phyloP scores from a whole-genome alignment of 495 filamentous ascomycete genomes.

The Cenococcum geophilum region DNA sequence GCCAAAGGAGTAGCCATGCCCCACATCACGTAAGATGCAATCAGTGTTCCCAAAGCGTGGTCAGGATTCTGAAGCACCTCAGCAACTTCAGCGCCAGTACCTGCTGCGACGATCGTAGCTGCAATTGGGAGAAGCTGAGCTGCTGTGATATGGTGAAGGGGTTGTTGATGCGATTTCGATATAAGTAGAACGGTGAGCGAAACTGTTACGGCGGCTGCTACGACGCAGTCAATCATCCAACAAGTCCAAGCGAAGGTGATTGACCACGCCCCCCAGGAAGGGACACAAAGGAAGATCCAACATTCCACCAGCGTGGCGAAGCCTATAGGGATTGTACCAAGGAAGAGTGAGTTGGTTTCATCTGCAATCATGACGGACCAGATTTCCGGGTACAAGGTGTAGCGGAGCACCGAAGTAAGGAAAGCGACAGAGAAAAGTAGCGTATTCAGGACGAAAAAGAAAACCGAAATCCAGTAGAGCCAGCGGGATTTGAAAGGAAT shows the following conservation, averaged over 20 bases:
- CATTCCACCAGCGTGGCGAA: slow-evolving; percentile 56
- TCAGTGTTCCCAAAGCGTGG: slow-evolving; percentile 52
- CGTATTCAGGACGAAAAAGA: slow-evolving; percentile 36
- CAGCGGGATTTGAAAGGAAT: slow-evolving; percentile 34
- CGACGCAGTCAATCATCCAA: slow-evolving; percentile 55
- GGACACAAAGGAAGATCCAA: slow-evolving; percentile 51
- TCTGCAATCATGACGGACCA: slow-evolving; percentile 54
- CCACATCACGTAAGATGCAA: slow-evolving; percentile 55
- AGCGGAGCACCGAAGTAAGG: slow-evolving; percentile 49
- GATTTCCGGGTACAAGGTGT: slow-evolving; percentile 54
- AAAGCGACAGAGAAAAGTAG: slow-evolving; percentile 44
- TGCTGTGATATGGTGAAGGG: slow-evolving; percentile 53
- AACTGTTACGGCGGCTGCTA: slow-evolving; percentile 49
- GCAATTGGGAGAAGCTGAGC: slow-evolving; percentile 59
- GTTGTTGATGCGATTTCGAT: slow-evolving; percentile 37
- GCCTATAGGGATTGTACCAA: slow-evolving; percentile 60
- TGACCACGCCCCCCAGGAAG: slow-evolving; percentile 49
- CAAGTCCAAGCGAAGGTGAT: slow-evolving; percentile 42
- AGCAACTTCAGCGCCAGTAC: slow-evolving; percentile 52
- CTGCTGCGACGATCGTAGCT: slow-evolving; percentile 52
- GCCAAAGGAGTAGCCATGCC: slow-evolving; percentile 54
- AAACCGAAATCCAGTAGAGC: slow-evolving; percentile 35
- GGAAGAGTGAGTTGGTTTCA: slow-evolving; percentile 54
- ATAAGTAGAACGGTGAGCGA: slow-evolving; percentile 50
- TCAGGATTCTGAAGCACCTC: slow-evolving; percentile 48